A percentile compares a stretch with the other conserved stretches of the same genome.
These are phyloP conservation scores for Scedosporium boydii DNA, from an alignment of 2,329 filamentous ascomycete genomes.

Conservation along the genomic window DNA sequence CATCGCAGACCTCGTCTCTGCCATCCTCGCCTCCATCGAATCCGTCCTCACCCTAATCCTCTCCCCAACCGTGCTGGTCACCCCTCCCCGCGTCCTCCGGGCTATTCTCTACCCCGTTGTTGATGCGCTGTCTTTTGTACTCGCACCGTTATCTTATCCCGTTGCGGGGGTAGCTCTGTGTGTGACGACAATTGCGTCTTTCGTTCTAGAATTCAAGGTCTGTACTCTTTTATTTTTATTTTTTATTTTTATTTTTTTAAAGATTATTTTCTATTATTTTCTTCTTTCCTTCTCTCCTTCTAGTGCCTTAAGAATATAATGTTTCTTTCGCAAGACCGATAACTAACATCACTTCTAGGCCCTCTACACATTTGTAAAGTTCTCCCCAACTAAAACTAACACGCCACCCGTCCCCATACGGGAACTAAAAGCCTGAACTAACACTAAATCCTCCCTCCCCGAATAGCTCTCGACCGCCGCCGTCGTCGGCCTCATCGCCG, in stretches of 20 bases:
- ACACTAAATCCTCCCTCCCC: not conserved
- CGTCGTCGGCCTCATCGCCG: not conserved
- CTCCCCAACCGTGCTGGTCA: not conserved
- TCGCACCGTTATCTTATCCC: not conserved
- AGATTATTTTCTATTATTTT: not conserved
- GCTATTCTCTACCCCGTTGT: not conserved
- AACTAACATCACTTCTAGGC: not conserved
- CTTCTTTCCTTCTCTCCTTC: not conserved
- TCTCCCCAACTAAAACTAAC: not conserved
- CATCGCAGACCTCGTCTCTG: conserved; percentile 1
- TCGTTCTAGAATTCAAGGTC: conserved; percentile 2
- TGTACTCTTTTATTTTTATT: not conserved
- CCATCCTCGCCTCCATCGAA: not conserved
- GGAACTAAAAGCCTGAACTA: not conserved
- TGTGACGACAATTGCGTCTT: not conserved
- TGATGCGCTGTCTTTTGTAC: not conserved
- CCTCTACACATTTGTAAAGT: conserved; percentile 3
- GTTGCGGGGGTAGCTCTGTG: not conserved
- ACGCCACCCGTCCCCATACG: not conserved
- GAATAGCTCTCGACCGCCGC: not conserved
- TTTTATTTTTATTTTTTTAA: not conserved
- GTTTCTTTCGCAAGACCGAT: not conserved
- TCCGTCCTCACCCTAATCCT: not conserved
- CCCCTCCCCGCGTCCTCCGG: not conserved
- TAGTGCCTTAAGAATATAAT: not conserved